These are phyloP conservation scores for Pterocarpus santalinus DNA, from an alignment of 306 rosid species.

Conservation along the genomic window DNA sequence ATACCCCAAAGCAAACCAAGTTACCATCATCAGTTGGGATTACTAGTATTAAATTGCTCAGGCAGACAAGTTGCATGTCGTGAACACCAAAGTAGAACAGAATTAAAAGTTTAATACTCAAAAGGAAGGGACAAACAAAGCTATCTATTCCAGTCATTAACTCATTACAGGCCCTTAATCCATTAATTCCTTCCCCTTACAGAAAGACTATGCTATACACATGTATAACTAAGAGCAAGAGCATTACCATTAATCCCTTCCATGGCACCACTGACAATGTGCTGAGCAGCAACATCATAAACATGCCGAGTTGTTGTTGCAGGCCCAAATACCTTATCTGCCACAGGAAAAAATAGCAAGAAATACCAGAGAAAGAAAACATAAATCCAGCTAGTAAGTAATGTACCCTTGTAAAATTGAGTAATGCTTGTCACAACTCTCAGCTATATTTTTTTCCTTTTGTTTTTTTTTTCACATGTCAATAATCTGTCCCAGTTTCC, in stretches of 20 bases:
- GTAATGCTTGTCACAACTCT: slow-evolving; percentile 21
- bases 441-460: not conserved
- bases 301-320: slow-evolving; percentile 93
- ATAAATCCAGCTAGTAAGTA: slow-evolving; percentile 16
- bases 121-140: slow-evolving; percentile 3
- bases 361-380: slow-evolving; percentile 1
- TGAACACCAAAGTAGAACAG: not conserved
- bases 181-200: slow-evolving; percentile 23
- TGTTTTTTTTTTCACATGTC: too few species aligned
- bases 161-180: not conserved
- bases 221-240: slow-evolving; percentile 15
- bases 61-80: not conserved
- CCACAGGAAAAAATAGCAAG: slow-evolving; percentile 8
- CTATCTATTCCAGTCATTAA: not conserved
- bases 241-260: slow-evolving; percentile 84
- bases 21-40: not conserved
- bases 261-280: slow-evolving; percentile 87
- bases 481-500: too few species aligned
- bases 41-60: slow-evolving; percentile 25
- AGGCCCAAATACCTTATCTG: slow-evolving; percentile 84
- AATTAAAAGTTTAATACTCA: slow-evolving; percentile 15
- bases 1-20: not conserved
- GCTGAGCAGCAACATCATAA: slow-evolving; percentile 91
- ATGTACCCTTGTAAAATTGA: slow-evolving; percentile 12
- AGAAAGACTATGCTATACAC: not conserved